phyloP scores from a whole-genome alignment of 805 yeast genomes.

The Sugiyamaella marilandica region DNA sequence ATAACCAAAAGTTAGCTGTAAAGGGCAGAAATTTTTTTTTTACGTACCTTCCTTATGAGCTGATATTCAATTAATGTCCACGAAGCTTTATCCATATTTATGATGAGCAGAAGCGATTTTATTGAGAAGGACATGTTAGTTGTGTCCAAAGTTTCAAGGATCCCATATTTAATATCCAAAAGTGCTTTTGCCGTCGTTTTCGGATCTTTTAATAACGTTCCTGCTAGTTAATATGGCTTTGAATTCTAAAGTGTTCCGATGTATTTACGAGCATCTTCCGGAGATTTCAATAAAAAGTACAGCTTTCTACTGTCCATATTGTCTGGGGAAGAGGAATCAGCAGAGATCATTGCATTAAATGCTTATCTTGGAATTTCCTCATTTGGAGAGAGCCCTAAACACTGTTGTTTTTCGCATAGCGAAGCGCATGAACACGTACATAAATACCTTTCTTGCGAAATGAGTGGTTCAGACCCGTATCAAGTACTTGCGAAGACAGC shows the following conservation, averaged over 20 bases:
- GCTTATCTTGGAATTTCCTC: background rate
- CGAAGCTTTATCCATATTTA: constrained; percentile 14
- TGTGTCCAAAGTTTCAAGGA: constrained; percentile 19
- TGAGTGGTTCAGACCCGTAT: constrained; percentile 6
- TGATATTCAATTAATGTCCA: constrained; percentile 23
- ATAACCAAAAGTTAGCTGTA: constrained; percentile 5
- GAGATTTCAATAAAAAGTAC: constrained; percentile 15
- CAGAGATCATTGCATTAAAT: background rate
- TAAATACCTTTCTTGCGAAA: too few species aligned
- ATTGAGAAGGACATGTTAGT: constrained; percentile 13
- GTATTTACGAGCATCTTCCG: constrained; percentile 17
- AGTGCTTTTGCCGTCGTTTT: constrained; percentile 22
- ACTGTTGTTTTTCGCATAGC: too few species aligned
- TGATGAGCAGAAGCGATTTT: constrained; percentile 16
- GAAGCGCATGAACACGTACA: background rate
- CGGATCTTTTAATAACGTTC: constrained; percentile 19
- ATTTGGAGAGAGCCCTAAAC: background rate
- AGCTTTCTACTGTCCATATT: constrained; percentile 17
- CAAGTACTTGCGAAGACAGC: constrained; percentile 3
- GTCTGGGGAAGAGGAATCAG: background rate
- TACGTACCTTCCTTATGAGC: constrained; percentile 16
- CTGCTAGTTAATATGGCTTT: constrained; percentile 6
- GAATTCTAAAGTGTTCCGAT: constrained; percentile 9
- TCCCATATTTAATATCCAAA: constrained; percentile 23
- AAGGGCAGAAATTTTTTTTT: background rate